These are phyloP conservation scores for Meyerozyma guilliermondii DNA, from an alignment of 1,139 yeast genomes.

Conservation along the genomic window DNA sequence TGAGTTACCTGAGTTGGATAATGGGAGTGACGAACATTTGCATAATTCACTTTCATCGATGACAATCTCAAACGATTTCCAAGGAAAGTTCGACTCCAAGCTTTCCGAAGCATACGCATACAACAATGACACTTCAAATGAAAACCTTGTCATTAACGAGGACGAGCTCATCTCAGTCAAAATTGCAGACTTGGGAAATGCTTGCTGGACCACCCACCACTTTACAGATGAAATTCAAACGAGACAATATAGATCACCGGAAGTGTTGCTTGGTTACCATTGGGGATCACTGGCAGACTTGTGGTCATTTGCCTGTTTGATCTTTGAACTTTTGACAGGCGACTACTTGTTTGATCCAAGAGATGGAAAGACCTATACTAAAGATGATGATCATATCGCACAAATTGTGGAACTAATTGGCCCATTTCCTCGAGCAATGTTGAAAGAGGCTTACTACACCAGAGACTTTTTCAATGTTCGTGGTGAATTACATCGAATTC, in stretches of 20 bases:
- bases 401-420: constrained; percentile 45
- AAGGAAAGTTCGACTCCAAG: constrained; percentile 3
- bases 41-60: constrained; percentile 40
- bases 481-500: constrained; percentile 22
- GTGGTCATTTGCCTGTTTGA: constrained; percentile 46
- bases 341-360: constrained; percentile 47
- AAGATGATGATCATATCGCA: constrained; percentile 49
- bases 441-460: constrained; percentile 39
- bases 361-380: constrained; percentile 41
- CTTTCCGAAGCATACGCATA: neutral
- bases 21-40: constrained; percentile 16
- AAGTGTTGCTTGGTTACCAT: constrained; percentile 42
- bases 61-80: constrained; percentile 31
- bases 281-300: constrained; percentile 49
- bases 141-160: constrained; percentile 29
- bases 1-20: constrained; percentile 1
- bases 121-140: constrained; percentile 3
- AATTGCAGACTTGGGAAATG: constrained; percentile 48
- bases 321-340: constrained; percentile 44
- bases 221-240: constrained; percentile 50
- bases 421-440: constrained; percentile 37
- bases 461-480: constrained; percentile 37
- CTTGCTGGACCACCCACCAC: constrained; percentile 47
- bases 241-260: constrained; percentile 45
- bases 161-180: constrained; percentile 45